Base-by-base conservation (phyloP, 2,329 filamentous ascomycete genomes). In the Elsinoe ampelina region DNA sequence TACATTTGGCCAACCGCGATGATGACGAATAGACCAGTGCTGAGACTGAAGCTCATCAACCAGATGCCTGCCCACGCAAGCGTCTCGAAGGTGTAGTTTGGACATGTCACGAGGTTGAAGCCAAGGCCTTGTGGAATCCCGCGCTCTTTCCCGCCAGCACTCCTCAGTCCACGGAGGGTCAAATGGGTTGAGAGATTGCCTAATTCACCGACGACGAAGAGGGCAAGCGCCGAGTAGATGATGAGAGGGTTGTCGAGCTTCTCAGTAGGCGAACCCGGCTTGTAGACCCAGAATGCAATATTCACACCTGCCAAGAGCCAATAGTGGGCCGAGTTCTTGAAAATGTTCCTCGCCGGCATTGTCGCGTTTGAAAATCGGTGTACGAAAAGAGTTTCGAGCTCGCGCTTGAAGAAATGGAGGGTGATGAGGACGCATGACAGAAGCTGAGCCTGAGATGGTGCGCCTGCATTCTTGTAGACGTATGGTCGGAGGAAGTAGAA, bases 281-380 rank as follows among this genome's bases (percentile, higher is more conserved):
- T 79, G 76, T 97, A 97, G 65, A 93, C 81, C 77, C 86, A 91
- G 74, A 86, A 86, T 43, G 89, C 89, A 66, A 92, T 83, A 65
- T 93, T 81, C 22, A 90, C 68, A 50, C 93, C 93, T 3, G 86
- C 85, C 57, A 92, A 73, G 34, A 85, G 66, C 93, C 93, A 98
- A 81, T 98, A 98, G 77, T 96, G 92, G 63, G 81, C 82, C 63
- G 85, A 89, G 80, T 98, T 98, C 74, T 92, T 93, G 81, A 96
- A 86, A 69, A 98, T 89, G 77, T 95, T 95, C 68, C 73, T 75
- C 58, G 81, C 80, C 15, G 93, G 93, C 93, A 98, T 98, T 50
- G 93, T 98, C 66, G 87, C 89, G 60, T 86, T 83, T 57, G 89
- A 92, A 78, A 98, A 98, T 69, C 89, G 89, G 78, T 98, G 93